phyloP scores from a whole-genome alignment of 371 early-diverging fungal genomes.

The Mucor mucedo region DNA sequence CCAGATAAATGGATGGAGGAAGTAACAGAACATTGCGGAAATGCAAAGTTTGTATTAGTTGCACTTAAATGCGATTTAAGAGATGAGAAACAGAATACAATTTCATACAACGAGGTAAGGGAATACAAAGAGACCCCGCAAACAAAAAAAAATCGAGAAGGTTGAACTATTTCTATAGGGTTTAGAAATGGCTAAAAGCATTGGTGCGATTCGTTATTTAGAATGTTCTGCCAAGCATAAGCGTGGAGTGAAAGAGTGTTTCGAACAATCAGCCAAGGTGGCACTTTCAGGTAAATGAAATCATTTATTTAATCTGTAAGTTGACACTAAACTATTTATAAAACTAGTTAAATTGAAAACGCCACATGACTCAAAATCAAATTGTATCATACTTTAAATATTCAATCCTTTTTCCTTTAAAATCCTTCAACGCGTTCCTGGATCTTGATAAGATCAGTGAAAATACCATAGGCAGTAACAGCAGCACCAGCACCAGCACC shows the following conservation, averaged over 20 bases:
- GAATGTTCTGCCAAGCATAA: conserved; percentile 64
- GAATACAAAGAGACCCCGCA: neutral
- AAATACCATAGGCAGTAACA: conserved; percentile 96
- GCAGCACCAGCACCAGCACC: conserved; percentile 98
- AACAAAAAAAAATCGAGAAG: too few species aligned
- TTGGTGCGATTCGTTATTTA: conserved; percentile 55
- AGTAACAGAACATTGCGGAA: conserved; percentile 49
- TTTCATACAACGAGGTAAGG: conserved; percentile 55
- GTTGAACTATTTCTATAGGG: conserved; percentile 32
- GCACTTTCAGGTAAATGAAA: conserved; percentile 44
- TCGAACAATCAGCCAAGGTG: conserved; percentile 58
- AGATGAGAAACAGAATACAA: conserved; percentile 42
- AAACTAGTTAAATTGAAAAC: conserved; percentile 14
- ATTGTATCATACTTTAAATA: conserved; percentile 17
- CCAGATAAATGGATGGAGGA: conserved; percentile 59
- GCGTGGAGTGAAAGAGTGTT: conserved; percentile 57
- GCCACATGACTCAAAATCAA: conserved; percentile 12
- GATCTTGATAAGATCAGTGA: conserved; percentile 87
- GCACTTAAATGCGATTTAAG: conserved; percentile 66
- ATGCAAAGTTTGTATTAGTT: conserved; percentile 54
- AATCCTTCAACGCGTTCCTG: conserved; percentile 62
- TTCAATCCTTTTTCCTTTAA: conserved; percentile 19
- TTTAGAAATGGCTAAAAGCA: conserved; percentile 46
- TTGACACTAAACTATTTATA: neutral
- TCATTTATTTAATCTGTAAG: neutral